Evolutionary conservation across 108 stramenopile species (phyloP).

Genomic region (Nitzschia inconspicua): DNA sequence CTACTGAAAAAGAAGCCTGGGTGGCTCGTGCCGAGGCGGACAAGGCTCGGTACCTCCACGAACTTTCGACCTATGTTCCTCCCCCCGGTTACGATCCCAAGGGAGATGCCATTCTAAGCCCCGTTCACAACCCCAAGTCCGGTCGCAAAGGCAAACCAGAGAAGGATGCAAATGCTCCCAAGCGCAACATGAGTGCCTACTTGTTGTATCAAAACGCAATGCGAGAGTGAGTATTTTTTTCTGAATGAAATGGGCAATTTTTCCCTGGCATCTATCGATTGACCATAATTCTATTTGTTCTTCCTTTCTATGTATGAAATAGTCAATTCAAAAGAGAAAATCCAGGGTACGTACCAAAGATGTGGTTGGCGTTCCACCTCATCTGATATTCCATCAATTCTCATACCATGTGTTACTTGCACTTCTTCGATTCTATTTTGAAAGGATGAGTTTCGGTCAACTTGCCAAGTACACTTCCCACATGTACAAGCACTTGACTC

Average conservation of each 20-base stretch:
- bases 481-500: conserved; percentile 84
- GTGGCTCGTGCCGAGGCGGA: conserved; percentile 73
- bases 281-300: too few species aligned
- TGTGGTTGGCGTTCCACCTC: too few species aligned
- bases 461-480: conserved; percentile 88
- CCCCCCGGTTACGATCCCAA: conserved; percentile 79
- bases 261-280: too few species aligned
- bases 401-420: too few species aligned
- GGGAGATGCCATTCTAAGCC: conserved; percentile 71
- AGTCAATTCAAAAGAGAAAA: conserved; percentile 18
- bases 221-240: too few species aligned
- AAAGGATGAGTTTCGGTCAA: conserved; percentile 87
- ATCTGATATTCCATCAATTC: too few species aligned
- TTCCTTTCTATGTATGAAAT: too few species aligned
- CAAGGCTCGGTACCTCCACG: conserved; percentile 80
- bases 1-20: conserved; percentile 76
- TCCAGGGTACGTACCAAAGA: too few species aligned
- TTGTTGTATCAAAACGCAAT: conserved; percentile 84
- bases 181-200: conserved; percentile 86
- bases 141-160: conserved; percentile 53
- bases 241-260: too few species aligned
- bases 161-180: conserved; percentile 88
- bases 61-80: conserved; percentile 65
- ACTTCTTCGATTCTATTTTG: too few species aligned
- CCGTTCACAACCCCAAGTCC: conserved; percentile 34